phyloP scores from a whole-genome alignment of 306 rosid genomes.

The Clitoria ternatea region DNA sequence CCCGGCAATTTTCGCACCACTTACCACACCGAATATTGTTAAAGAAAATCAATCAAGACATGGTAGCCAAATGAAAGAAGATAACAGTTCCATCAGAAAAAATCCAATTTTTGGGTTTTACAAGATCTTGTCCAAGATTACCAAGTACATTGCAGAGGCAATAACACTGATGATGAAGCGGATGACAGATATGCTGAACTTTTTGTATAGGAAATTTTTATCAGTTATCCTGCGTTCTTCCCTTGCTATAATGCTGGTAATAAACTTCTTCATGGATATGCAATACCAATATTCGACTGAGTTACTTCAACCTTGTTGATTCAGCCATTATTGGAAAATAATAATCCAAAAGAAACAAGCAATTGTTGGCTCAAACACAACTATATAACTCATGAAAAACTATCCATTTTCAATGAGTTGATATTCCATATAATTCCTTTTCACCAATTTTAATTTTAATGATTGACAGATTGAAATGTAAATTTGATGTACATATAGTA shows the following conservation, averaged over 20 bases:
- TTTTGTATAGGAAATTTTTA: constrained; percentile 53
- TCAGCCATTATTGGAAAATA: constrained; percentile 5
- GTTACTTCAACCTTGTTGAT: background rate
- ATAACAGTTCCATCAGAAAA: constrained; percentile 23
- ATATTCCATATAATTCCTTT: constrained; percentile 5
- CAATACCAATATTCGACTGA: constrained; percentile 14
- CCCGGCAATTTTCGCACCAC: constrained; percentile 84
- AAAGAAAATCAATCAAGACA: constrained; percentile 28
- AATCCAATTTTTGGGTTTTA: constrained; percentile 46
- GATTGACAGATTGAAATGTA: background rate
- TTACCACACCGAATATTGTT: constrained; percentile 28
- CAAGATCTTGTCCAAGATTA: constrained; percentile 41
- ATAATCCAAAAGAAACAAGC: background rate
- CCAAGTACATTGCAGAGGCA: constrained; percentile 40
- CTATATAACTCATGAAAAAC: constrained; percentile 1
- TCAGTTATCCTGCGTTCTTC: constrained; percentile 64
- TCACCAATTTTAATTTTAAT: background rate
- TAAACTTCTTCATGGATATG: constrained; percentile 19
- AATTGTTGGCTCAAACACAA: background rate
- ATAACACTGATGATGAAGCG: constrained; percentile 46
- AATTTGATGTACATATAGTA: background rate
- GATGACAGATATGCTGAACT: constrained; percentile 43
- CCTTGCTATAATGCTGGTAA: constrained; percentile 64
- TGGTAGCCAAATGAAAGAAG: constrained; percentile 44
- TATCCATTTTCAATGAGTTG: background rate